Conservation (phyloP, 345 rosid species). For the Chamaenerion angustifolium region DNA sequence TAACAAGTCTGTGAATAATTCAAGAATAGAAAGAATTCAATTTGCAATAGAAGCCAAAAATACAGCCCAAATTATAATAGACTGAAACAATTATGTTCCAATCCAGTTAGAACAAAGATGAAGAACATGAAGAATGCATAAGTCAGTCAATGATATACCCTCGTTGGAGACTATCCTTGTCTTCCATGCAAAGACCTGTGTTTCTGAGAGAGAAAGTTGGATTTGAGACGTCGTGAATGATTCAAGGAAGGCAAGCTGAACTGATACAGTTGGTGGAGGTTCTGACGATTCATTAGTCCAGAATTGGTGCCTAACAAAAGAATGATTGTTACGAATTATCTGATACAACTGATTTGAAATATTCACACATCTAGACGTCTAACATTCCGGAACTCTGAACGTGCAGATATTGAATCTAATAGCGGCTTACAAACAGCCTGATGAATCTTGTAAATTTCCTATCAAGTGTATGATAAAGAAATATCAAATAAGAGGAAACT, state of each 20-base stretch:
- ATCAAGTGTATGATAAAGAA: no score
- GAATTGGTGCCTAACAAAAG: constrained; percentile 33
- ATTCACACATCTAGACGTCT: no score
- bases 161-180: constrained; percentile 59
- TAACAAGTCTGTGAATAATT: no score
- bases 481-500: no score
- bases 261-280: constrained; percentile 35
- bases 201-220: constrained; percentile 40
- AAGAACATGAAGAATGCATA: neutral
- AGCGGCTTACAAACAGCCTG: no score
- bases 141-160: constrained; percentile 31
- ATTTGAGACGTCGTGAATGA: constrained; percentile 48
- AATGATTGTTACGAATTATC: constrained; percentile 2
- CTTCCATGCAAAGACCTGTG: constrained; percentile 64
- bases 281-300: constrained; percentile 28
- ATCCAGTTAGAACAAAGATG: neutral
- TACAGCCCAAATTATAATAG: no score
- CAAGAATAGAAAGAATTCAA: no score
- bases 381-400: no score
- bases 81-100: neutral
- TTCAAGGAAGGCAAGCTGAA: constrained; percentile 51
- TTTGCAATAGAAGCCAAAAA: no score
- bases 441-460: no score
- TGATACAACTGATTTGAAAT: no score
- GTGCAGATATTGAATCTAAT: no score